phyloP scores from a whole-genome alignment of 2,329 filamentous ascomycete species.

The Verticillium zaregamsianum region DNA sequence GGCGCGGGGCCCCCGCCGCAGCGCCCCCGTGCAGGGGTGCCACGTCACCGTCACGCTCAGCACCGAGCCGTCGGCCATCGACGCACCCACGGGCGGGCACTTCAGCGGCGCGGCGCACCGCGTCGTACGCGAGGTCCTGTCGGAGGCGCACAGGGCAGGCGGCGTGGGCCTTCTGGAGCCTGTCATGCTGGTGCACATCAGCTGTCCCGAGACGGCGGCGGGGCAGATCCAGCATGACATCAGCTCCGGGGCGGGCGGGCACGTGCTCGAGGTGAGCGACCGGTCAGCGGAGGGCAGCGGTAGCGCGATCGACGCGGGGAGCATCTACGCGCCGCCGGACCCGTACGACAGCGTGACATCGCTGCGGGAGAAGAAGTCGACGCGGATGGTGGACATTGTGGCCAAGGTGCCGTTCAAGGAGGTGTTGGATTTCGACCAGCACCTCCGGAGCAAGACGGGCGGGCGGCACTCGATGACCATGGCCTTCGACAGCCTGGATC shows the following conservation, averaged over 20 bases:
- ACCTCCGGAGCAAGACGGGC: slow-evolving; percentile 81
- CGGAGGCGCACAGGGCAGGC: slow-evolving; percentile 47
- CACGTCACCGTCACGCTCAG: slow-evolving; percentile 68
- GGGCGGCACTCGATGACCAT: slow-evolving; percentile 64
- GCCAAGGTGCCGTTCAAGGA: slow-evolving; percentile 91
- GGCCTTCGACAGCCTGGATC: slow-evolving; percentile 54
- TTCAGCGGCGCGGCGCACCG: slow-evolving; percentile 57
- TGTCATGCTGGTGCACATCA: slow-evolving; percentile 86
- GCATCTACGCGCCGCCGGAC: slow-evolving; percentile 84
- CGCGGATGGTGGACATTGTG: slow-evolving; percentile 61
- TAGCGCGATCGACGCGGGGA: slow-evolving; percentile 59
- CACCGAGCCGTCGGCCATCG: slow-evolving; percentile 46
- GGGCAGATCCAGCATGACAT: slow-evolving; percentile 82
- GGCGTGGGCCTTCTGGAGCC: slow-evolving; percentile 76
- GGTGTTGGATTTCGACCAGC: slow-evolving; percentile 92
- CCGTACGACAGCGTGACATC: slow-evolving; percentile 66
- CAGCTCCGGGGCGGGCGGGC: slow-evolving; percentile 64
- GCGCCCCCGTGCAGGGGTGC: slow-evolving; percentile 75
- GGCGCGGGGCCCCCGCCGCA: slow-evolving; percentile 76
- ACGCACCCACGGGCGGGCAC: slow-evolving; percentile 63
- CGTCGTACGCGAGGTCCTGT: slow-evolving; percentile 67
- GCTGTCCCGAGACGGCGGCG: slow-evolving; percentile 75
- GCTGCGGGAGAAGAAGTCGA: slow-evolving; percentile 45
- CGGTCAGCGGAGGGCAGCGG: slow-evolving; percentile 33
- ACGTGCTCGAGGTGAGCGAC: slow-evolving; percentile 68